phyloP scores from a whole-genome alignment of 805 yeast genomes.

The Kazachstania martiniae region DNA sequence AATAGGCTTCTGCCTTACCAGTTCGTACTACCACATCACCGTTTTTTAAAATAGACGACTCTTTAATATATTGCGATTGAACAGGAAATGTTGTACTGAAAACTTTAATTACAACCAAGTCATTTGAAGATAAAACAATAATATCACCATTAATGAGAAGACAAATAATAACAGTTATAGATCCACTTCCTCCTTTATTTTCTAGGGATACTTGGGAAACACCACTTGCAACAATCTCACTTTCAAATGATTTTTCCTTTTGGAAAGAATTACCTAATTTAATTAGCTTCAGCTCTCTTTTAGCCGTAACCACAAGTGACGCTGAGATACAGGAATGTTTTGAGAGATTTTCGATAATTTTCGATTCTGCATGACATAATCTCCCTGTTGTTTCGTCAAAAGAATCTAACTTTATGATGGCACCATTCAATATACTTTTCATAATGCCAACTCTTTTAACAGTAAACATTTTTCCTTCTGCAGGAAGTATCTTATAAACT shows the following conservation, averaged over 20 bases:
- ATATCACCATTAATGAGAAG: conserved; percentile 38
- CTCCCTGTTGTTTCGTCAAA: conserved; percentile 49
- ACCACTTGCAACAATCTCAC: conserved; percentile 38
- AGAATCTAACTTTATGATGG: conserved; percentile 47
- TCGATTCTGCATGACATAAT: too few species aligned
- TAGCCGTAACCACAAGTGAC: conserved; percentile 43
- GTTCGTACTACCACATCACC: conserved; percentile 52
- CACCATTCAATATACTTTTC: conserved; percentile 37
- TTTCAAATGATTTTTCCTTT: conserved; percentile 50
- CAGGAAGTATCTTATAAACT: conserved; percentile 56
- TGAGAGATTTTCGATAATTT: too few species aligned
- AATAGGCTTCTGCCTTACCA: conserved; percentile 41
- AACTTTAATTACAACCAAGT: conserved; percentile 46
- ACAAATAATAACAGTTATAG: conserved; percentile 39
- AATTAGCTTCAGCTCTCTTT: conserved; percentile 50
- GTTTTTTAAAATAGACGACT: conserved; percentile 38
- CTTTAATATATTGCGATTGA: conserved; percentile 31
- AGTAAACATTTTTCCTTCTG: conserved; percentile 47
- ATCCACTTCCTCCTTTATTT: conserved; percentile 15
- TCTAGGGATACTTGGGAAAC: conserved; percentile 33
- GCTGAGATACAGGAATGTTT: conserved; percentile 57
- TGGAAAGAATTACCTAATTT: conserved; percentile 51
- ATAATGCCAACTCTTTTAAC: conserved; percentile 41
- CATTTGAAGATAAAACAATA: conserved; percentile 43
- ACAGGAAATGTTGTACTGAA: conserved; percentile 35